Conservation (phyloP, 164 flowering plant species). For the Aristolochia contorta region DNA sequence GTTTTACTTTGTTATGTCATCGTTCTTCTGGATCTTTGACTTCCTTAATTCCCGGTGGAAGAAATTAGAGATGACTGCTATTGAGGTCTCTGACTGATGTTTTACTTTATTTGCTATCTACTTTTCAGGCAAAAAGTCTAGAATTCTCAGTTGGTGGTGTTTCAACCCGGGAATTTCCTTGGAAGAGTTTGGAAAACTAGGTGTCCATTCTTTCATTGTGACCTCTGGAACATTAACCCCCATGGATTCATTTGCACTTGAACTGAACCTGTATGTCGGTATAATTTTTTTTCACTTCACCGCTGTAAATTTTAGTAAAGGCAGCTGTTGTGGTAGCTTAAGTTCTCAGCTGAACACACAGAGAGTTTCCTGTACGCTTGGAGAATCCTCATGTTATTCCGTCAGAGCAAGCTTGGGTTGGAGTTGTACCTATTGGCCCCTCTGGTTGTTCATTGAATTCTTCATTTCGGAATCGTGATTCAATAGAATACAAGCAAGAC, state of each 20-base stretch:
- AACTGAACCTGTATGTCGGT: slow-evolving; percentile 59
- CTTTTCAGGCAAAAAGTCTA: slow-evolving; percentile 56
- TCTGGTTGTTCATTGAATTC: slow-evolving; percentile 83
- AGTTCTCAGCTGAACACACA: slow-evolving; percentile 13
- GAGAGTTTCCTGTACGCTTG: slow-evolving; percentile 79
- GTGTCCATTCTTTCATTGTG: slow-evolving; percentile 81
- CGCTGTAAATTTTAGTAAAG: no score
- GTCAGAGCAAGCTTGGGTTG: slow-evolving; percentile 85
- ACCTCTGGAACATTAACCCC: slow-evolving; percentile 98
- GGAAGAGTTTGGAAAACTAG: slow-evolving; percentile 50
- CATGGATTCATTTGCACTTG: slow-evolving; percentile 87
- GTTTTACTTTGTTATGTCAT: neutral
- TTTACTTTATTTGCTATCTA: neutral
- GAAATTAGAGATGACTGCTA: neutral
- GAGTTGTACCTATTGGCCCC: slow-evolving; percentile 84
- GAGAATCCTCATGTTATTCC: slow-evolving; percentile 98
- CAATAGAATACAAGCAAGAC: slow-evolving; percentile 74
- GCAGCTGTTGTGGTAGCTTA: neutral
- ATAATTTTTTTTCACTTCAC: no score
- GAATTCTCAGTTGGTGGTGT: slow-evolving; percentile 99
- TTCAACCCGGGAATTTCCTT: slow-evolving; percentile 93
- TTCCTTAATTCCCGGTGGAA: neutral
- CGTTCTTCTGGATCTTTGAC: no score
- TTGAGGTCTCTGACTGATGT: neutral
- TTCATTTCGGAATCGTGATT: slow-evolving; percentile 71